Conservation (phyloP, 768 basidiomycete genomes). For the Lentinula boryana region DNA sequence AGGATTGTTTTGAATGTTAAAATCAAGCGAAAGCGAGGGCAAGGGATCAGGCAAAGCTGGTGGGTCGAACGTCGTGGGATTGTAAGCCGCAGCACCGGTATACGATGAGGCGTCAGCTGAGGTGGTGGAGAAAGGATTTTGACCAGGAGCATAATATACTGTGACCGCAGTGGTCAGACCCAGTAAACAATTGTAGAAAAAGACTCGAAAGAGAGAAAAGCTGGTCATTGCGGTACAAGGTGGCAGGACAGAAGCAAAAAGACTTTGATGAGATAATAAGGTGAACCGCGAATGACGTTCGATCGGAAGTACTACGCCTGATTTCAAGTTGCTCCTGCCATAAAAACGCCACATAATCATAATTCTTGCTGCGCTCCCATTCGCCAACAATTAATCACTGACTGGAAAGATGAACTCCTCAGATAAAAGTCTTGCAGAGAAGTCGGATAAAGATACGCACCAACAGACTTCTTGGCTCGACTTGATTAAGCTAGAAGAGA, state of each 20-base stretch:
- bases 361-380: too few species aligned
- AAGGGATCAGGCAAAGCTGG: constrained; percentile 45
- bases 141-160: constrained; percentile 6
- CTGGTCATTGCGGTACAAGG: not conserved
- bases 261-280: not conserved
- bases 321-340: too few species aligned
- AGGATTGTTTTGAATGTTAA: constrained; percentile 35
- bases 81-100: constrained; percentile 49
- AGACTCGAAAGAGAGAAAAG: not conserved
- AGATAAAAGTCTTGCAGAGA: too few species aligned
- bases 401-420: too few species aligned
- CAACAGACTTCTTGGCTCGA: too few species aligned
- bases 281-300: too few species aligned
- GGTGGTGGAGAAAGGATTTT: constrained; percentile 10
- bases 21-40: constrained; percentile 34
- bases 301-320: too few species aligned
- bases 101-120: constrained; percentile 34
- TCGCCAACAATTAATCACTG: too few species aligned
- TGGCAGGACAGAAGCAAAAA: not conserved
- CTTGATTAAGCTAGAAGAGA: too few species aligned
- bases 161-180: not conserved
- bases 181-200: not conserved
- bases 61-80: constrained; percentile 41
- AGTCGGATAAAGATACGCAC: too few species aligned
- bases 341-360: too few species aligned